Conservation (phyloP, 305 asterid genomes). For the Solanum hybrid region DNA sequence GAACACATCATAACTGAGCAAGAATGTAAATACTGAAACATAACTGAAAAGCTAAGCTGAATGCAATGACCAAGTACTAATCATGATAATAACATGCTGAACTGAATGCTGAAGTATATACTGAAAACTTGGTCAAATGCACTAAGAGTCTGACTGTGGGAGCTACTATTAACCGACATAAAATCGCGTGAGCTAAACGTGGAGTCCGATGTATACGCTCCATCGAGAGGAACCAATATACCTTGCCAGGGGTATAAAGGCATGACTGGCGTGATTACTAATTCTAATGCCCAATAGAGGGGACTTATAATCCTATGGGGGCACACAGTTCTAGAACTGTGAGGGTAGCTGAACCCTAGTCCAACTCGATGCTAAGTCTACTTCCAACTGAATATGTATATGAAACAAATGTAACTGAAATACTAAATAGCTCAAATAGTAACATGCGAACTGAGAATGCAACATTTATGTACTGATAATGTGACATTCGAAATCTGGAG, state of each 20-base stretch:
- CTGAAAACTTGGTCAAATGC: not conserved
- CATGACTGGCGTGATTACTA: not conserved
- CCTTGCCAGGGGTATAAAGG: not conserved
- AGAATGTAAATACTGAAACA: not conserved
- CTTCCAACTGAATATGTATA: not conserved
- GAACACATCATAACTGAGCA: not conserved
- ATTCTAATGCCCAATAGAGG: not conserved
- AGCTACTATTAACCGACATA: not conserved
- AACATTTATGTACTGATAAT: not conserved
- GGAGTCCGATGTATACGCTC: not conserved
- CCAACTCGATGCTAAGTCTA: too few species aligned
- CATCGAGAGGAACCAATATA: not conserved
- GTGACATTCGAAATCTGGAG: not conserved
- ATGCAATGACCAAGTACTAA: not conserved
- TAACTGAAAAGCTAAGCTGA: not conserved
- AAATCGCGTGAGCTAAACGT: not conserved
- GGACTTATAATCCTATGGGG: not conserved
- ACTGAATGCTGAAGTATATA: not conserved
- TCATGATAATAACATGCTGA: not conserved
- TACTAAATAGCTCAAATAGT: not conserved
- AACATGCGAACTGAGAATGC: not conserved
- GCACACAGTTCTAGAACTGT: not conserved
- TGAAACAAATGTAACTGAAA: not conserved
- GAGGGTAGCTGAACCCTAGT: not conserved
- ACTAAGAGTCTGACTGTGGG: not conserved